Conservation (phyloP, 495 filamentous ascomycete species). For the Glonium stellatum region DNA sequence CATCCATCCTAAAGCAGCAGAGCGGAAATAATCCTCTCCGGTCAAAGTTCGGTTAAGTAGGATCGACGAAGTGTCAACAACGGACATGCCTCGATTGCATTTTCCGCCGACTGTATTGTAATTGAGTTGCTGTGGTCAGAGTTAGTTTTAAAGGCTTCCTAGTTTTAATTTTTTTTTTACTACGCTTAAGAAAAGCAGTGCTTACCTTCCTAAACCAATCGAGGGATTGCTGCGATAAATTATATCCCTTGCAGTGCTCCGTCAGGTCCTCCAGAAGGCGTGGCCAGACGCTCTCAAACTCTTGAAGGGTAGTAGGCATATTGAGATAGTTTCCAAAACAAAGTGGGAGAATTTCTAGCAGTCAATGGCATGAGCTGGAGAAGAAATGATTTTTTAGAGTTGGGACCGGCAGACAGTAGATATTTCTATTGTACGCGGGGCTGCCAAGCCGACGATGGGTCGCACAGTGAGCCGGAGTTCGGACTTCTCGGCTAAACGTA, state of each 20-base stretch:
- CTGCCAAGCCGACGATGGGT: background rate
- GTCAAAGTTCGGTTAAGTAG: conserved; percentile 66
- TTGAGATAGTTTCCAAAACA: conserved; percentile 6
- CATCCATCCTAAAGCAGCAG: conserved; percentile 87
- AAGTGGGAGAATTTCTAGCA: background rate
- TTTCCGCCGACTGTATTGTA: conserved; percentile 90
- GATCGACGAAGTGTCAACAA: conserved; percentile 78
- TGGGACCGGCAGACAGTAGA: background rate
- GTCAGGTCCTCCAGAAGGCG: conserved; percentile 69
- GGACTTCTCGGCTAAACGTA: background rate
- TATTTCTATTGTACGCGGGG: background rate
- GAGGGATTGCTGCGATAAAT: conserved; percentile 71
- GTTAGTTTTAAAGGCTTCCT: conserved; percentile 7
- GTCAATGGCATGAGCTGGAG: background rate
- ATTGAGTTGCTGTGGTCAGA: conserved; percentile 56
- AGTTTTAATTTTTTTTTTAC: background rate
- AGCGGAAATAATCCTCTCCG: conserved; percentile 69
- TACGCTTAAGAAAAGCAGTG: background rate
- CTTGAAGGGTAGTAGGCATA: conserved; percentile 58
- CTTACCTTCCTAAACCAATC: conserved; percentile 81
- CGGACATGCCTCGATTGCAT: conserved; percentile 97
- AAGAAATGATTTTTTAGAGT: background rate
- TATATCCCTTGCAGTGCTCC: conserved; percentile 67
- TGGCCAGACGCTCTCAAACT: conserved; percentile 87
- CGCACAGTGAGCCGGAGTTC: background rate